A percentile compares a stretch with the other conserved stretches of the same genome.
These are phyloP conservation scores for Ceratobasidium sp. DNA, from an alignment of 1,284 basidiomycete genomes.

Conservation along the genomic window DNA sequence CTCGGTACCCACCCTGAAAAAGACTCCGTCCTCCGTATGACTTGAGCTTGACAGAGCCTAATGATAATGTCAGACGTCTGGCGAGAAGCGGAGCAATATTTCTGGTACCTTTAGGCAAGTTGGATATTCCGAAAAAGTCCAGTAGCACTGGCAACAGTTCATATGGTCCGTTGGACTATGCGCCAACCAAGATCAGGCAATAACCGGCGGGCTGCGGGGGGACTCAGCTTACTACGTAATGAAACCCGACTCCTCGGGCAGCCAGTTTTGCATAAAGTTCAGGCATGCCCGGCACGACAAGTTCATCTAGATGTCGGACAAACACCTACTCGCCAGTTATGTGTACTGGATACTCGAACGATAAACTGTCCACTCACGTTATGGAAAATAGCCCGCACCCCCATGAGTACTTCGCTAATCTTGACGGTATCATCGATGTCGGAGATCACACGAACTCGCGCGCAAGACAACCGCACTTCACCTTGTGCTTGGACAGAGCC, in stretches of 20 bases:
- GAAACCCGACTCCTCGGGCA: slow-evolving; percentile 77
- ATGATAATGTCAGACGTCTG: slow-evolving; percentile 46
- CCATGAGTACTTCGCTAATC: slow-evolving; percentile 75
- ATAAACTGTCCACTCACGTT: slow-evolving; percentile 62
- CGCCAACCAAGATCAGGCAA: slow-evolving; percentile 44
- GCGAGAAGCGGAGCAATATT: slow-evolving; percentile 45
- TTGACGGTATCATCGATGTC: slow-evolving; percentile 98
- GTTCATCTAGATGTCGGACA: slow-evolving; percentile 79
- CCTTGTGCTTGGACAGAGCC: slow-evolving; percentile 3
- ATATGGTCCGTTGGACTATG: slow-evolving; percentile 88
- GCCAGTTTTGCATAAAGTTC: slow-evolving; percentile 83
- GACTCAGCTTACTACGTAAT: slow-evolving; percentile 78
- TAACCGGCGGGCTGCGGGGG: background rate
- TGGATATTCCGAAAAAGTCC: slow-evolving; percentile 80
- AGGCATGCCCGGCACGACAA: slow-evolving; percentile 86
- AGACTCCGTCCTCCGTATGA: slow-evolving; percentile 86
- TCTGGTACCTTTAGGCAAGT: slow-evolving; percentile 69
- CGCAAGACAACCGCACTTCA: slow-evolving; percentile 67
- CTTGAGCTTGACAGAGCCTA: slow-evolving; percentile 76
- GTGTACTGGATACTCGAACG: background rate
- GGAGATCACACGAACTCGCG: slow-evolving; percentile 81
- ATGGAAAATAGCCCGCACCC: slow-evolving; percentile 79
- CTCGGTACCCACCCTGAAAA: slow-evolving; percentile 67
- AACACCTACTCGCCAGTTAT: slow-evolving; percentile 57
- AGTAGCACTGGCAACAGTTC: slow-evolving; percentile 84